A percentile compares a stretch with the other conserved stretches of the same genome.
These are phyloP conservation scores for Orychophragmus violaceus DNA, from an alignment of 345 rosid genomes.

Conservation along the genomic window DNA sequence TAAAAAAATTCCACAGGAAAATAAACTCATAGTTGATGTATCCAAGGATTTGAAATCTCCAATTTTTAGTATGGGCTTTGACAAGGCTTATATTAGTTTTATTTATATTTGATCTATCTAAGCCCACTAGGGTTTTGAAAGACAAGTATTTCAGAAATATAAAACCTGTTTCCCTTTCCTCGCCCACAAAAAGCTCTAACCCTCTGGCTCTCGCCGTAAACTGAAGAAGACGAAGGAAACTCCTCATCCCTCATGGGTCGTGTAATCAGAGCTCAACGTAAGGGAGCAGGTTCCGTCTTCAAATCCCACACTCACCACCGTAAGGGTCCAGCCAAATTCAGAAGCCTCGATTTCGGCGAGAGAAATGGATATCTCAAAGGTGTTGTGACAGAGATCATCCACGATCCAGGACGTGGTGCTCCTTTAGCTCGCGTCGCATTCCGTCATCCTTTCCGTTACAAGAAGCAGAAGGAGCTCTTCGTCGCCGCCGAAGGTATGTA, in stretches of 20 bases:
- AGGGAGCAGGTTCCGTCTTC: neutral
- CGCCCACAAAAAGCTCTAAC: neutral
- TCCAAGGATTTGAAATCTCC: too few species aligned
- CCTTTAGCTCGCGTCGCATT: neutral
- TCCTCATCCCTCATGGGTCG: neutral
- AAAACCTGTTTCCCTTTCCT: too few species aligned
- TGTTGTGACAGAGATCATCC: neutral
- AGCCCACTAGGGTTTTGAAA: constrained; percentile 26
- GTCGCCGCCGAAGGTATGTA: neutral
- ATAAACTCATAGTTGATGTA: too few species aligned
- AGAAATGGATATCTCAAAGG: neutral
- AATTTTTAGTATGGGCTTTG: constrained; percentile 5
- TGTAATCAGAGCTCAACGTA: neutral
- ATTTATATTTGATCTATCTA: neutral
- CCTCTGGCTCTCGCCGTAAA: constrained; percentile 15
- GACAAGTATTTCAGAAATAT: neutral
- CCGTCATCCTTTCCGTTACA: neutral
- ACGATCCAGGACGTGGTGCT: neutral
- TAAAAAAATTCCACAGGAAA: too few species aligned
- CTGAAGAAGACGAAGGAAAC: neutral
- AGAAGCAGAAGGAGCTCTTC: neutral
- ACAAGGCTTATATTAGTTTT: neutral
- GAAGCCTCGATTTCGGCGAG: neutral
- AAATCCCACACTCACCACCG: neutral
- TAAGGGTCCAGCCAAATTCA: neutral